Conservation (phyloP, 73 alveolate species). For the Paramecium biaurelia region DNA sequence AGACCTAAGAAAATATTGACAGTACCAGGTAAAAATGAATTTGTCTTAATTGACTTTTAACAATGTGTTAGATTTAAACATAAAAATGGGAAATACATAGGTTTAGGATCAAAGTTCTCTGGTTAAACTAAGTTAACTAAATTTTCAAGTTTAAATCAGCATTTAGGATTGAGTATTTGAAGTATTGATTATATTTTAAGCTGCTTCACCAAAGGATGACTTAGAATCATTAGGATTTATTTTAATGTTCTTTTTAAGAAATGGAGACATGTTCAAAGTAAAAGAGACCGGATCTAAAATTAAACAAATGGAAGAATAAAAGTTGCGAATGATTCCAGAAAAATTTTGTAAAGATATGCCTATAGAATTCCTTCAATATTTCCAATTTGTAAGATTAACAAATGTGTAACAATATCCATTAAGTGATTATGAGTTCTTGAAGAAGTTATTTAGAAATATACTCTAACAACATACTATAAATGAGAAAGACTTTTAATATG, state of each 20-base stretch:
- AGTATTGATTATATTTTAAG: background rate
- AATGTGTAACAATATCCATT: slow-evolving; percentile 12
- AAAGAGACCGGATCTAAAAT: slow-evolving; percentile 16
- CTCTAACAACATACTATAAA: slow-evolving; percentile 15
- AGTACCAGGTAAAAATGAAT: background rate
- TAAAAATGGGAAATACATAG: slow-evolving; percentile 46
- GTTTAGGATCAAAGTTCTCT: background rate
- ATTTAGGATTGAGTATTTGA: slow-evolving; percentile 52
- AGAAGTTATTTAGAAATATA: slow-evolving; percentile 31
- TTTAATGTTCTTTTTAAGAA: slow-evolving; percentile 40
- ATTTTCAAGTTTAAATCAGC: slow-evolving; percentile 41
- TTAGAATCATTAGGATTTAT: slow-evolving; percentile 54
- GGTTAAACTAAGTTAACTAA: background rate
- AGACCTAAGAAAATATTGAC: slow-evolving; percentile 58
- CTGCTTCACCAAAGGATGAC: slow-evolving; percentile 61
- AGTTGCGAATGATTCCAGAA: slow-evolving; percentile 58
- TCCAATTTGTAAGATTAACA: slow-evolving; percentile 29
- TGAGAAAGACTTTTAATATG: slow-evolving; percentile 51
- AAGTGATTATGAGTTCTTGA: slow-evolving; percentile 46
- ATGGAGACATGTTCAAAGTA: slow-evolving; percentile 28
- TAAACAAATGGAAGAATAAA: slow-evolving; percentile 53
- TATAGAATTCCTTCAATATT: slow-evolving; percentile 21
- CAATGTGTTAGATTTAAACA: slow-evolving; percentile 43
- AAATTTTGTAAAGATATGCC: slow-evolving; percentile 51
- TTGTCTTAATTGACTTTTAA: slow-evolving; percentile 39